Conservation (phyloP, 192 early-diverging fungal species). For the Chytriomyces sp. region DNA sequence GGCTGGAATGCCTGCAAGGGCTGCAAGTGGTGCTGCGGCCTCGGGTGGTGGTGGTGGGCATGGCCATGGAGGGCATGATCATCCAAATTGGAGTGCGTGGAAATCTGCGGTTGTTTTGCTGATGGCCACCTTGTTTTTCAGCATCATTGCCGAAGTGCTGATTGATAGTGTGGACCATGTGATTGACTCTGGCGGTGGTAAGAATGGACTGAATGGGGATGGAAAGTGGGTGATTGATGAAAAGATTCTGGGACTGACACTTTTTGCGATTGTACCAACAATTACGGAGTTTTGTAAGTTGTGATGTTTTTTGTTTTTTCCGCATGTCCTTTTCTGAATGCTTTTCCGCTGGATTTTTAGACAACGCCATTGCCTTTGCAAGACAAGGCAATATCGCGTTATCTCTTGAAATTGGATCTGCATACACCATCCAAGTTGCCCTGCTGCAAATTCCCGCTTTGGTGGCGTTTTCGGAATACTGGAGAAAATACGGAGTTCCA, state of each 20-base stretch:
- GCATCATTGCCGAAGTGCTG: constrained; percentile 90
- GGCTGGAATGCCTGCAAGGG: neutral
- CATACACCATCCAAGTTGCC: constrained; percentile 93
- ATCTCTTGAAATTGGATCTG: constrained; percentile 93
- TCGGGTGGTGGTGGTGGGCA: constrained; percentile 65
- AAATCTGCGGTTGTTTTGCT: constrained; percentile 82
- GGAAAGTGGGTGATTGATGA: constrained; percentile 66
- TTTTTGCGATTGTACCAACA: constrained; percentile 95
- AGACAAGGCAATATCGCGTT: constrained; percentile 77
- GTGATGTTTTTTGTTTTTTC: neutral
- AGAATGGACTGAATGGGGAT: neutral
- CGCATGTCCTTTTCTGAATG: neutral
- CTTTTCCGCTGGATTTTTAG: constrained; percentile 59
- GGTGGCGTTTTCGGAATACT: constrained; percentile 74
- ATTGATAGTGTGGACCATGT: constrained; percentile 86
- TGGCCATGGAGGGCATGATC: constrained; percentile 81
- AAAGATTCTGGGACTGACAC: constrained; percentile 89
- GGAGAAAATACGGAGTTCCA: constrained; percentile 30
- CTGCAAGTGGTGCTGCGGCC: neutral
- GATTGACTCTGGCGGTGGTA: constrained; percentile 54
- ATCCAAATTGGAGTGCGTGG: constrained; percentile 87
- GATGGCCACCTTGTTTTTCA: constrained; percentile 81
- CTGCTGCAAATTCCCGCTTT: constrained; percentile 94
- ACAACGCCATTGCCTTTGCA: constrained; percentile 91
- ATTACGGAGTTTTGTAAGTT: constrained; percentile 85